phyloP scores from a whole-genome alignment of 148 eudicot genomes.

The Polygonum maritimum region DNA sequence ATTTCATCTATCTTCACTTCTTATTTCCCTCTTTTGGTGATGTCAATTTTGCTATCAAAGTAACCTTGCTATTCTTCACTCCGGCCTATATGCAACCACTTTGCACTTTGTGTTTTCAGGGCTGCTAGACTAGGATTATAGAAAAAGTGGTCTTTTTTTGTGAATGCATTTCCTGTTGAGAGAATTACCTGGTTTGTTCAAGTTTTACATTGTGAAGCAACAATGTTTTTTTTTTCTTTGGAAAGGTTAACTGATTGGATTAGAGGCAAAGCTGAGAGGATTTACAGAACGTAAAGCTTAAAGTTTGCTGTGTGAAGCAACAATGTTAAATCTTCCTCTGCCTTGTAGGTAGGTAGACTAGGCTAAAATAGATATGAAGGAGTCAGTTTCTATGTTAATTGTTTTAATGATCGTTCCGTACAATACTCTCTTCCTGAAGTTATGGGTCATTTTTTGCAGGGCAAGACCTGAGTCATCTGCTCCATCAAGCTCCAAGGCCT shows the following conservation, averaged over 20 bases:
- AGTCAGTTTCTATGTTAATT: background rate
- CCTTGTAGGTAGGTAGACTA: too few species aligned
- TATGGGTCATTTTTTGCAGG: conserved; percentile 17
- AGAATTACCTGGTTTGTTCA: background rate
- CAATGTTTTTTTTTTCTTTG: background rate
- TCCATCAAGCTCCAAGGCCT: conserved; percentile 41
- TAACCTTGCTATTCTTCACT: background rate
- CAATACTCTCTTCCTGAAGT: background rate
- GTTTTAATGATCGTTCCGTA: background rate
- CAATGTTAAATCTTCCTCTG: background rate
- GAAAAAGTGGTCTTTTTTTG: background rate
- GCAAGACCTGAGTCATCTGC: conserved; percentile 26
- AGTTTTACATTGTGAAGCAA: background rate
- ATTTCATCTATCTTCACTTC: background rate
- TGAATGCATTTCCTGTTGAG: background rate
- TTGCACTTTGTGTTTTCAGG: background rate
- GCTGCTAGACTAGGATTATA: background rate
- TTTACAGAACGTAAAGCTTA: too few species aligned
- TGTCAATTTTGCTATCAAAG: background rate
- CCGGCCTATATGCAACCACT: background rate
- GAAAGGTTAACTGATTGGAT: too few species aligned
- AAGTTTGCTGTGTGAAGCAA: background rate
- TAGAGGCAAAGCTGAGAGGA: too few species aligned
- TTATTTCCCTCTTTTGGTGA: background rate
- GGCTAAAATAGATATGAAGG: background rate